Base-by-base conservation (phyloP, 2,329 filamentous ascomycete genomes). In the Ophiostoma perfectum region DNA sequence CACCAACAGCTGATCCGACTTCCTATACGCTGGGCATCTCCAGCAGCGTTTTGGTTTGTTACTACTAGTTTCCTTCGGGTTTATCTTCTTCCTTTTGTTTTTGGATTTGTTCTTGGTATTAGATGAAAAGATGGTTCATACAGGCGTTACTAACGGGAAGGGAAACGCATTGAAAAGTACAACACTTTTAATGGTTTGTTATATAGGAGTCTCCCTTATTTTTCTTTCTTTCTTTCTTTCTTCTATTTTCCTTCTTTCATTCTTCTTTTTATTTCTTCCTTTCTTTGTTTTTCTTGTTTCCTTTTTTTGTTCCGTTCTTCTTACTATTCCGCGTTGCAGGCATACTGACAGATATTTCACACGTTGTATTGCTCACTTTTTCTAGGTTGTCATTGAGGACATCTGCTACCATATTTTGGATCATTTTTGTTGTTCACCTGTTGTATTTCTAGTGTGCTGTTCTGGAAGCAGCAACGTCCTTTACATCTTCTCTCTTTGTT, bases 401-500 rank as follows among this genome's bases (percentile, higher is more conserved):
- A 60, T 41, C 36, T 63, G 38, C 12, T 63, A 39, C 16, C 27
- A 42, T 63, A 42, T 42, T 9, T 63, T n/a, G 12, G 36, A 14
- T 42, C 12, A 2, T 63, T 60, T 60, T 49, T 11, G 41, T 49
- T 68, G 64, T 47, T 45, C 18, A 36, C 55, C n/a, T 69, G 44
- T 62, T 67, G n/a, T 69, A 55, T 67, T 63, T 63, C 16, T 63
- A 63, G 60, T 63, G 39, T 63, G 60, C 60, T 63, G 70, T 67
- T 71, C 70, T 69, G 70, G 69, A 70, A 71, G 69, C 70, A 68
- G 69, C 18, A 5, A 18, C 45, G 44, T 69, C 52, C 45, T 27
- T 11, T 36, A 27, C 12, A 58, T 47, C n/a, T 45, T 27, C 36
- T 42, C 63, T 47, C 42, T 64, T 64, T 39, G 36, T n/a, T n/a